Evolutionary conservation across 805 yeast species (phyloP), one percentile per base, ranked within the genome.

Genomic region (fission yeast (Schizosaccharomyces pombe)): DNA sequence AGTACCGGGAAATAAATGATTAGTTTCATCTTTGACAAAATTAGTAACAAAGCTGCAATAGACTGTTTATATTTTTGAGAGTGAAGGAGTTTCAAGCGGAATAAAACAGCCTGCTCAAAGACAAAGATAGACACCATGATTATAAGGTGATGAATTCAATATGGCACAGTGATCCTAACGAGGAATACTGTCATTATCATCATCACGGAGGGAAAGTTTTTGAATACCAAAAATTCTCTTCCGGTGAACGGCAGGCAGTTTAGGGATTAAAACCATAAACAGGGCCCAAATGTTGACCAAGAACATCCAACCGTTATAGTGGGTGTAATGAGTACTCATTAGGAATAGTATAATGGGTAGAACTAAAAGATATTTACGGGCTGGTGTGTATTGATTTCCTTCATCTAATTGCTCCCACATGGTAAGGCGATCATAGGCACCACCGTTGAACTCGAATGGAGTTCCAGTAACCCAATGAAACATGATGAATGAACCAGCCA

Each of bases 341-440:
- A 89, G 72, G 62, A 89, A 89, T 62, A 91, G 72, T 5, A 78
- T 79, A 58, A 91, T 83, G 29, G 98, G 98, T n/a, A 91, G 95
- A 53, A 84, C 79, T 70, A 89, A 76, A 59, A 89, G 71, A 64
- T 86, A 89, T 68, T 89, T 89, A 72, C 91, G 87, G 39, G 95
- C 80, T 11, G 98, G 98, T 0, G 98, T 91, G 66, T 87, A 89
- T 67, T 86, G 94, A 64, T 86, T 96, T 57, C 97, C 98, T 62
- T 87, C 79, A 66, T 84, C 93, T 57, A 82, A 80, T 68, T 89
- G 98, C 68, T 89, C 98, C 98, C 98, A 89, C 96, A 89, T 85
- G 24, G 95, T 91, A 60, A 89, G 73, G 63, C 85, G 80, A 65
- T 89, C 98, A 67, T 82, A 91, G 0, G 96, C 97, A 47, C 98